A percentile compares a stretch with the other conserved stretches of the same genome.
Evolutionary conservation across 2,329 filamentous ascomycete genomes (phyloP).

Genomic region (Microcera coccophila): DNA sequence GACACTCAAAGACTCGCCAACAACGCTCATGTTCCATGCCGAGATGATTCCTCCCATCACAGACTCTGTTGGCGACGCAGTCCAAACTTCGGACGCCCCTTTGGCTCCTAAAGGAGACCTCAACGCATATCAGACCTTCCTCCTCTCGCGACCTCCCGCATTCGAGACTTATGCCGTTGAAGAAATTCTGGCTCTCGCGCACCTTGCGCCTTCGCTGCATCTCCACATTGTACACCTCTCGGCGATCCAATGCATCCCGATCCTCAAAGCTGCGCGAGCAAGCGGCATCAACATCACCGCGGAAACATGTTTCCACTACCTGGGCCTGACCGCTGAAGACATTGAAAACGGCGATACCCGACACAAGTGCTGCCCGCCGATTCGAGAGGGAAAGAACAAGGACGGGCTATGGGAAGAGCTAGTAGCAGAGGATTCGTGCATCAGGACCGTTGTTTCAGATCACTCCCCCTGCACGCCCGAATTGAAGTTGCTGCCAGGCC

Average conservation of each 20-base stretch:
- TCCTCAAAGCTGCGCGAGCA: conserved; percentile 69
- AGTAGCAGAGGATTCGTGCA: conserved; percentile 65
- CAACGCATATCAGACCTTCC: conserved; percentile 81
- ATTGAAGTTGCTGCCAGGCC: conserved; percentile 77
- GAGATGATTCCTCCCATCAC: conserved; percentile 93
- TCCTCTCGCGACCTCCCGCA: conserved; percentile 80
- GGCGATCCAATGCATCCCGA: conserved; percentile 80
- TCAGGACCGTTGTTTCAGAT: conserved; percentile 88
- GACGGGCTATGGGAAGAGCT: conserved; percentile 86
- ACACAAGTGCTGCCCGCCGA: conserved; percentile 94
- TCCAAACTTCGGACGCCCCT: conserved; percentile 66
- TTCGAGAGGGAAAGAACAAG: conserved; percentile 76
- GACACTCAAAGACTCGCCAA: conserved; percentile 74
- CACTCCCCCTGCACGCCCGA: conserved; percentile 96
- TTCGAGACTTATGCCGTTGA: conserved; percentile 91
- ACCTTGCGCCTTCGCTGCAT: conserved; percentile 73
- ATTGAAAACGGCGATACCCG: conserved; percentile 82
- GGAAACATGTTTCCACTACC: conserved; percentile 94
- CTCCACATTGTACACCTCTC: conserved; percentile 93
- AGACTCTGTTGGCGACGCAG: conserved; percentile 72
- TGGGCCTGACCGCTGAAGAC: conserved; percentile 76
- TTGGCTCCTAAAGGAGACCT: conserved; percentile 67
- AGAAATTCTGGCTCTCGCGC: conserved; percentile 77
- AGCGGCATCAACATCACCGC: conserved; percentile 81
- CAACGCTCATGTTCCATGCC: conserved; percentile 97